A percentile compares a stretch with the other conserved stretches of the same genome.
Conservation (phyloP, 306 rosid species). For the Spatholobus suberectus region DNA sequence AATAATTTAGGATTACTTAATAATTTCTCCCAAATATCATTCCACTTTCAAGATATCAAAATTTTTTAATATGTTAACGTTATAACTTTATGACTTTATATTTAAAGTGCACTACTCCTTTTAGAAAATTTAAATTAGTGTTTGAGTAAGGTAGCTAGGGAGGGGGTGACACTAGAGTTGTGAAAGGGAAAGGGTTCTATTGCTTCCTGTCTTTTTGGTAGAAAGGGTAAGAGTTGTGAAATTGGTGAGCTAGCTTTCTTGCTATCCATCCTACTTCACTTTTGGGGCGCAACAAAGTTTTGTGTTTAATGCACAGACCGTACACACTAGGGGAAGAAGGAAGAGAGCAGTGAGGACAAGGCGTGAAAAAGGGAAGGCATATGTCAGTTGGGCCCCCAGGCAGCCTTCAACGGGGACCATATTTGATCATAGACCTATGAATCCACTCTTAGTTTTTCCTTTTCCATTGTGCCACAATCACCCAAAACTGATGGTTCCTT, state of each 20-base stretch:
- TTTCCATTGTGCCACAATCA: conserved; percentile 32
- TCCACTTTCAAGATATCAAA: no score
- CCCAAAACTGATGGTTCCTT: conserved; percentile 47
- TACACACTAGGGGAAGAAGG: conserved; percentile 10
- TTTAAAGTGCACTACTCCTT: not conserved
- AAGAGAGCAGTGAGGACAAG: conserved; percentile 43
- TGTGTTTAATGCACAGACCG: conserved; percentile 52
- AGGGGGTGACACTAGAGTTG: not conserved
- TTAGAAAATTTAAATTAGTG: not conserved
- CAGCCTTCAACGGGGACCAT: conserved; percentile 70
- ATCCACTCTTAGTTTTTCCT: conserved; percentile 44
- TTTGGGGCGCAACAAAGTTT: conserved; percentile 68
- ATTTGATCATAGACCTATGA: conserved; percentile 63
- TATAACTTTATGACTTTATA: not conserved
- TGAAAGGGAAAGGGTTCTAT: not conserved
- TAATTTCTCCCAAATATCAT: no score
- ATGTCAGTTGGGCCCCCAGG: conserved; percentile 68
- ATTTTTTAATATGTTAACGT: not conserved
- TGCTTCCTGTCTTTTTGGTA: not conserved
- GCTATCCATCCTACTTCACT: conserved; percentile 41
- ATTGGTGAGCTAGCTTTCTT: conserved; percentile 36
- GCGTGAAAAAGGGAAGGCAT: conserved; percentile 86
- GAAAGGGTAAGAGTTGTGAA: conserved; percentile 3
- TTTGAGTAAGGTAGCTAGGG: not conserved
- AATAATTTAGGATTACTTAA: no score